A percentile compares a stretch with the other conserved stretches of the same genome.
Evolutionary conservation across 2,329 filamentous ascomycete species (phyloP).

Genomic region (Arthrobotrys conoides): DNA sequence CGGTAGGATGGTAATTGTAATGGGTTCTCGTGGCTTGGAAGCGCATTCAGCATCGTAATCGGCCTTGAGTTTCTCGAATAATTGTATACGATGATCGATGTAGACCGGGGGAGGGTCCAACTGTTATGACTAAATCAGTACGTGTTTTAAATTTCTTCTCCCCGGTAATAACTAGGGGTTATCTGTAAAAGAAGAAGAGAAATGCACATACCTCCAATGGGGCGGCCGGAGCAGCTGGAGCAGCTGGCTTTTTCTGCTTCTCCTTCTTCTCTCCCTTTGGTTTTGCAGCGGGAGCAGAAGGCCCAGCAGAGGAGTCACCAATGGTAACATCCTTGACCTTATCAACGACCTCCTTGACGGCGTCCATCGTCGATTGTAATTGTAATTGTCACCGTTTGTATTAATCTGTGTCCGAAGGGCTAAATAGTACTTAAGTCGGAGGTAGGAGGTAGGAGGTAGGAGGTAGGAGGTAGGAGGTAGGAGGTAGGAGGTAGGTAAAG

Average conservation of each 20-base stretch:
- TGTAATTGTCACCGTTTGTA: neutral
- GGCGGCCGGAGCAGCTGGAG: constrained; percentile 66
- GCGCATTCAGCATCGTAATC: constrained; percentile 79
- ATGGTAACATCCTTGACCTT: constrained; percentile 75
- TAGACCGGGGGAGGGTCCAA: constrained; percentile 77
- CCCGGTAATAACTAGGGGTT: no score
- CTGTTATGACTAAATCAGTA: constrained; percentile 60
- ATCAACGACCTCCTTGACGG: constrained; percentile 71
- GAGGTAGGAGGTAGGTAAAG: no score
- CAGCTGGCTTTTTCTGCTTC: constrained; percentile 68
- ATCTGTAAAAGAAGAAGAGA: no score
- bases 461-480: no score
- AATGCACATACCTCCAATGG: constrained; percentile 67
- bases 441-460: no score
- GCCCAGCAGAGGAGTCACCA: constrained; percentile 68
- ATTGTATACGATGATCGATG: constrained; percentile 83
- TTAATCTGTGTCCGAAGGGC: no score
- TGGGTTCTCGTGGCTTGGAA: constrained; percentile 43
- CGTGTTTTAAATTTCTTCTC: neutral
- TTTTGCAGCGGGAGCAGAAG: constrained; percentile 63
- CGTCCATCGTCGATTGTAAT: constrained; percentile 63
- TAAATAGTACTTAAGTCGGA: no score
- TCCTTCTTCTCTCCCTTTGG: constrained; percentile 71
- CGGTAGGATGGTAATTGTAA: constrained; percentile 55
- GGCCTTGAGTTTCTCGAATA: constrained; percentile 91